These are phyloP conservation scores for Cystobasidium sp. DNA, from an alignment of 1,284 basidiomycete species.

Conservation along the genomic window DNA sequence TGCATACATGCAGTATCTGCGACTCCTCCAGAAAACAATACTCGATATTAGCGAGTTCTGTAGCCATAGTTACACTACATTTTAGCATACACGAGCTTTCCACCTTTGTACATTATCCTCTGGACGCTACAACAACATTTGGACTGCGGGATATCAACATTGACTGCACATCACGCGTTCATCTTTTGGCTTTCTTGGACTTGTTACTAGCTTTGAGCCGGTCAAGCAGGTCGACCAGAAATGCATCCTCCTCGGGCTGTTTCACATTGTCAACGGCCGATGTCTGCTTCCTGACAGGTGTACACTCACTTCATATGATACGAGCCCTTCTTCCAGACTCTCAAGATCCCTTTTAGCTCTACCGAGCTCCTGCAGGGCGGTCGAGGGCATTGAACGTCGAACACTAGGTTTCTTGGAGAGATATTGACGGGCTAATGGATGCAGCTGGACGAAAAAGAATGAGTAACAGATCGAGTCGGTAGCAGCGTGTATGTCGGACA, in stretches of 20 bases:
- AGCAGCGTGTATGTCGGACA: background rate
- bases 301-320: constrained; percentile 23
- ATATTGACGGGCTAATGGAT: constrained; percentile 17
- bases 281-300: background rate
- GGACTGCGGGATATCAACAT: background rate
- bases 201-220: constrained; percentile 14
- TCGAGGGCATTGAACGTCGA: background rate
- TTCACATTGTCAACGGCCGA: background rate
- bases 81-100: constrained; percentile 4
- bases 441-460: constrained; percentile 5
- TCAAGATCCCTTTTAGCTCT: constrained; percentile 15
- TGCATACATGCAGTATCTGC: background rate
- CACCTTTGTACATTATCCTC: background rate
- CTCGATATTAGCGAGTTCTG: background rate
- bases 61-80: constrained; percentile 9
- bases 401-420: background rate
- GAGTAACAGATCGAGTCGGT: background rate
- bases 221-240: constrained; percentile 15
- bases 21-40: too few species aligned
- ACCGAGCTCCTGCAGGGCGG: constrained; percentile 2
- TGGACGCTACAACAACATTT: background rate
- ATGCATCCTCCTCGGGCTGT: constrained; percentile 23
- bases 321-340: constrained; percentile 5
- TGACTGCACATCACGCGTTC: background rate
- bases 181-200: constrained; percentile 14